Conservation (phyloP, 768 basidiomycete species). For the Boletus reticulatus region DNA sequence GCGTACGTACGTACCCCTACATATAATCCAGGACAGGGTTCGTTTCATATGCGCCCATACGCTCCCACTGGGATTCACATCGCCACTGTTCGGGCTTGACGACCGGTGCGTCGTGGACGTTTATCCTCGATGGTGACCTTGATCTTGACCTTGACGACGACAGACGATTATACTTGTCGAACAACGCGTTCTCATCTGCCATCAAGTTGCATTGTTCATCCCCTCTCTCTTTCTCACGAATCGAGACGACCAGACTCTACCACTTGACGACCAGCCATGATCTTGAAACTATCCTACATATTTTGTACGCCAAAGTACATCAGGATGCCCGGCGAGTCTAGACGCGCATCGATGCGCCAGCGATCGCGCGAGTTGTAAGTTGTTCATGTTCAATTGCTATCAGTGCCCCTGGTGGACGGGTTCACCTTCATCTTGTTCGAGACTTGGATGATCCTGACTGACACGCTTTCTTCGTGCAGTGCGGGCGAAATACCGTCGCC, state of each 20-base stretch:
- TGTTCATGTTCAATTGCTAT: too few relatives aligned
- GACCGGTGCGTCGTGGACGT: background rate
- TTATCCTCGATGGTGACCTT: background rate
- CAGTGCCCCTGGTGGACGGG: background rate
- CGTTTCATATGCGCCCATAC: constrained; percentile 9
- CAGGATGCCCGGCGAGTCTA: constrained; percentile 45
- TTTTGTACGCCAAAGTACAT: constrained; percentile 52
- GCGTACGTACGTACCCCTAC: constrained; percentile 7
- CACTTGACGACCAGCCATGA: constrained; percentile 15
- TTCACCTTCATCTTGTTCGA: too few relatives aligned
- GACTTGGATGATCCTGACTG: background rate
- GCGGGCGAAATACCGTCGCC: constrained; percentile 29
- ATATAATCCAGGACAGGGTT: background rate
- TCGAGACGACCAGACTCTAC: background rate
- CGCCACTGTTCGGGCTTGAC: background rate
- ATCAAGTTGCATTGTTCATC: background rate
- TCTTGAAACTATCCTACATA: constrained; percentile 48
- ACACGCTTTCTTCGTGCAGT: constrained; percentile 5
- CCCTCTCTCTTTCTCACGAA: background rate
- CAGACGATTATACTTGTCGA: background rate
- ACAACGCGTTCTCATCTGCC: too few relatives aligned
- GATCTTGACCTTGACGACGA: background rate
- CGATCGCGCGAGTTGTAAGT: constrained; percentile 27
- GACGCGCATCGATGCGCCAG: constrained; percentile 21
- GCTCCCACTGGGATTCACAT: background rate